These are phyloP conservation scores for Dothidotthia symphoricarpi DNA, from an alignment of 2,329 filamentous ascomycete species.

Conservation along the genomic window DNA sequence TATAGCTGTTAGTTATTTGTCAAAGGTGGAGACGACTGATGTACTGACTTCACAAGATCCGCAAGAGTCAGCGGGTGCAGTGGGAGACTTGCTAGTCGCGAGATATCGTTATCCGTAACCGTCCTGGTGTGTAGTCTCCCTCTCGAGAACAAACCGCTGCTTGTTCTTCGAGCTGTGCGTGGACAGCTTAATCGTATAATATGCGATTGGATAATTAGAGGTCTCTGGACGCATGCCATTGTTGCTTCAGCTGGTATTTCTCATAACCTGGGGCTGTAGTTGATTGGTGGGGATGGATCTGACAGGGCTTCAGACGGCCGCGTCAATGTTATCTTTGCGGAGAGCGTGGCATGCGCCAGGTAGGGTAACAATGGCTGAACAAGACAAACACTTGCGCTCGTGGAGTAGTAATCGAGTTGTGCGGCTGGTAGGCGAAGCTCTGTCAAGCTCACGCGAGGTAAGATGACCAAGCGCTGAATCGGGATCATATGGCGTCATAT, in stretches of 20 bases:
- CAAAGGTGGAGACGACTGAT: neutral
- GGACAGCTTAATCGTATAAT: conserved; percentile 37
- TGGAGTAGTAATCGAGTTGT: too few relatives aligned
- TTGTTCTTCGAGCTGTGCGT: conserved; percentile 17
- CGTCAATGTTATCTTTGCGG: too few relatives aligned
- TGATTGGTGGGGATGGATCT: too few relatives aligned
- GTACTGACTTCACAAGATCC: conserved; percentile 77
- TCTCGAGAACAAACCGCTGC: conserved; percentile 17
- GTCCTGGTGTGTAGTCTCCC: conserved; percentile 40
- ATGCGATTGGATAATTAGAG: conserved; percentile 39
- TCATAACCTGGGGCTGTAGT: too few relatives aligned
- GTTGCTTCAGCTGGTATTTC: neutral
- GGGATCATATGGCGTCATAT: too few relatives aligned
- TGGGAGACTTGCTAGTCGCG: conserved; percentile 71
- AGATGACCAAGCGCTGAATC: too few relatives aligned
- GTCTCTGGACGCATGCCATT: conserved; percentile 36
- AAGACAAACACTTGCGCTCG: too few relatives aligned
- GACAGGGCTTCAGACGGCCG: too few relatives aligned
- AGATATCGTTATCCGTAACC: conserved; percentile 70
- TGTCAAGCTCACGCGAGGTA: too few relatives aligned
- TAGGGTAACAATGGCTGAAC: too few relatives aligned
- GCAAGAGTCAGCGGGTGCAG: conserved; percentile 80
- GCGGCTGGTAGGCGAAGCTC: too few relatives aligned
- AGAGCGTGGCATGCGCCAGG: too few relatives aligned
- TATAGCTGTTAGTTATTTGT: neutral